A percentile compares a stretch with the other conserved stretches of the same genome.
Conservation (phyloP, 805 yeast species). For the Ogataea pignaliae region DNA sequence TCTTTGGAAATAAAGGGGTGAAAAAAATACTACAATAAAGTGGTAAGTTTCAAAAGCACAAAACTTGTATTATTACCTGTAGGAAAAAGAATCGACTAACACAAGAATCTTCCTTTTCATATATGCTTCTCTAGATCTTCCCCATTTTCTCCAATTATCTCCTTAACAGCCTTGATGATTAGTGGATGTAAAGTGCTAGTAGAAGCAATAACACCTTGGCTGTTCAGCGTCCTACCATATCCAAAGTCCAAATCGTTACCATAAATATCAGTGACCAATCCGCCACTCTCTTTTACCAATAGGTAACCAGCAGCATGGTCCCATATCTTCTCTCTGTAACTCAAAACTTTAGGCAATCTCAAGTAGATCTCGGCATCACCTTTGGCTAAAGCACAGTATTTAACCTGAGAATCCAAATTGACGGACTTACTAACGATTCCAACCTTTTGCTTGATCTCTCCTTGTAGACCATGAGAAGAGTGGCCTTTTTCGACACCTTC, state of each 20-base stretch:
- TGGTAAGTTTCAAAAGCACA: too few relatives aligned
- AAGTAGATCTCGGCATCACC: conserved; percentile 93
- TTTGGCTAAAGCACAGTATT: conserved; percentile 84
- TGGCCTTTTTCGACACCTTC: conserved; percentile 97
- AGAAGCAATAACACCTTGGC: conserved; percentile 94
- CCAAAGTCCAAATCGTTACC: conserved; percentile 80
- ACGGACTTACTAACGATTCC: conserved; percentile 56
- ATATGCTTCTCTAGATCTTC: conserved; percentile 26
- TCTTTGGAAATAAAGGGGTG: too few relatives aligned
- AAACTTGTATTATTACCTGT: too few relatives aligned
- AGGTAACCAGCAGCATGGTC: conserved; percentile 97
- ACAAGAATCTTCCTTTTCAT: conserved; percentile 2
- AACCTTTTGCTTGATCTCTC: conserved; percentile 60
- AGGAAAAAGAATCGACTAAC: background rate
- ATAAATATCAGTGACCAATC: conserved; percentile 78
- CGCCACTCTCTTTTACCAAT: conserved; percentile 86
- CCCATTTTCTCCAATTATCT: conserved; percentile 31
- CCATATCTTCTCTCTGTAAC: conserved; percentile 93
- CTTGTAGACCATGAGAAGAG: conserved; percentile 85
- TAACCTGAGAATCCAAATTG: conserved; percentile 92
- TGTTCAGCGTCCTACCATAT: conserved; percentile 70
- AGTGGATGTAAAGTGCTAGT: conserved; percentile 40
- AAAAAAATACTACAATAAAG: too few relatives aligned
- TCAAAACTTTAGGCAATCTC: conserved; percentile 73
- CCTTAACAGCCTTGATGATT: conserved; percentile 47